A percentile compares a stretch with the other conserved stretches of the same genome.
Conservation (phyloP, 2,329 filamentous ascomycete genomes). For the Cryphonectria radicalis region DNA sequence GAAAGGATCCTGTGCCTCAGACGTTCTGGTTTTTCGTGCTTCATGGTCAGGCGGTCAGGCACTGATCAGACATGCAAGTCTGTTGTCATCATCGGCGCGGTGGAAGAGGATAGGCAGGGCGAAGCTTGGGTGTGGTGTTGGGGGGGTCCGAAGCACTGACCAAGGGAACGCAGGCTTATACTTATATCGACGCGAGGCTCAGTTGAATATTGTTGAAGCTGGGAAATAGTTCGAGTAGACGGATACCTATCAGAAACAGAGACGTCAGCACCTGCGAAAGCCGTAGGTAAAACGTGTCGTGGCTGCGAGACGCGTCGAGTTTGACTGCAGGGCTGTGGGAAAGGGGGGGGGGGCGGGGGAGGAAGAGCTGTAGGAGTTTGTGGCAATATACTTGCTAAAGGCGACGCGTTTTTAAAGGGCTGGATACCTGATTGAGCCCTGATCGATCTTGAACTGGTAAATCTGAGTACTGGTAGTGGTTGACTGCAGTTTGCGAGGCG, state of each 20-base stretch:
- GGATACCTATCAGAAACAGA: background rate
- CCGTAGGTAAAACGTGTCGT: background rate
- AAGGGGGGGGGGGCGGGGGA: background rate
- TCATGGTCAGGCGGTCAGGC: conserved; percentile 9
- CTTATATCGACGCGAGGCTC: background rate
- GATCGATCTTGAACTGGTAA: background rate
- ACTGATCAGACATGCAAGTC: conserved; percentile 15
- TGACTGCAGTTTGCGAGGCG: background rate
- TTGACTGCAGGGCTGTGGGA: background rate
- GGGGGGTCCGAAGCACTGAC: background rate
- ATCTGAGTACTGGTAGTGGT: background rate
- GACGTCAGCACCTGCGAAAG: background rate
- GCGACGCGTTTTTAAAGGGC: background rate
- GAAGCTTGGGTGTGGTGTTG: too few species aligned
- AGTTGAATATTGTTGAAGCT: background rate
- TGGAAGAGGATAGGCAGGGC: background rate
- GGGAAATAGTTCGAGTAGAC: background rate
- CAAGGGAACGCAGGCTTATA: background rate
- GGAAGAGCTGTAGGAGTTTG: background rate
- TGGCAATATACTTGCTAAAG: background rate
- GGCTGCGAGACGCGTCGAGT: background rate
- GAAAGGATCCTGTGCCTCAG: background rate
- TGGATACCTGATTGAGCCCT: background rate
- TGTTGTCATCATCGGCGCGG: conserved; percentile 1
- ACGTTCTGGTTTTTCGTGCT: background rate